Percentiles rank a stretch among this genome's conserved stretches.
Conservation (phyloP, 2,329 filamentous ascomycete species). For the Penicillium sp. region DNA sequence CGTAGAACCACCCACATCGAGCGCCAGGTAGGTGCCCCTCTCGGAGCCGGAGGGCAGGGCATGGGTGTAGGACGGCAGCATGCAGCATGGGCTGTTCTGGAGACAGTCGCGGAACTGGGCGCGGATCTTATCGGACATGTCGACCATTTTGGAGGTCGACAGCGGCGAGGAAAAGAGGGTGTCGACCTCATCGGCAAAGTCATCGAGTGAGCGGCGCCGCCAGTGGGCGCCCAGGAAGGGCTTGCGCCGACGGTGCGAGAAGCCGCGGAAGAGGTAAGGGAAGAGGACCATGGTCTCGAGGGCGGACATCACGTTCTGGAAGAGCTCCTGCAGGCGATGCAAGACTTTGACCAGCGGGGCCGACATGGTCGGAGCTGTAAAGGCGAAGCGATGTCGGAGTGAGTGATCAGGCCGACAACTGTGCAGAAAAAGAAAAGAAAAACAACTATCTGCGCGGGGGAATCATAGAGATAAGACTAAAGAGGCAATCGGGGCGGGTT, state of each 20-base stretch:
- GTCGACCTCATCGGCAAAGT: conserved; percentile 40
- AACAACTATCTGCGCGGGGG: not conserved
- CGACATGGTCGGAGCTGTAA: conserved; percentile 27
- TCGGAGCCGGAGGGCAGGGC: conserved; percentile 57
- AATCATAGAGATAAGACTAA: conserved; percentile 16
- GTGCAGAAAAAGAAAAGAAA: conserved; percentile 8
- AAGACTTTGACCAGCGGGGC: conserved; percentile 37
- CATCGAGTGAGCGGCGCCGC: conserved; percentile 36
- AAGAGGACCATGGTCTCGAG: conserved; percentile 42
- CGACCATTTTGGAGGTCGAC: conserved; percentile 35
- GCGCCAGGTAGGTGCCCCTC: conserved; percentile 56
- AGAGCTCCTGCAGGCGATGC: conserved; percentile 40
- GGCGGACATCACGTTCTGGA: conserved; percentile 37
- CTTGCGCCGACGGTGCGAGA: conserved; percentile 31
- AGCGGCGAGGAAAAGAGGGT: conserved; percentile 36
- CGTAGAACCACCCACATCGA: conserved; percentile 64
- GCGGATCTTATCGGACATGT: conserved; percentile 44
- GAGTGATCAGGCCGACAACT: not conserved
- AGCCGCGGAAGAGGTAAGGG: conserved; percentile 36
- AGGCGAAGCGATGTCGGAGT: conserved; percentile 6
- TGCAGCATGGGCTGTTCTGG: conserved; percentile 55
- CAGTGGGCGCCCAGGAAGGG: conserved; percentile 33
- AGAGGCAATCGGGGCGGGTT: conserved; percentile 13
- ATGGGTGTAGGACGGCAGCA: conserved; percentile 63
- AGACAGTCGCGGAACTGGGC: conserved; percentile 54